Conservation (phyloP, 2,329 filamentous ascomycete genomes). For the Leptographium lundbergii region DNA sequence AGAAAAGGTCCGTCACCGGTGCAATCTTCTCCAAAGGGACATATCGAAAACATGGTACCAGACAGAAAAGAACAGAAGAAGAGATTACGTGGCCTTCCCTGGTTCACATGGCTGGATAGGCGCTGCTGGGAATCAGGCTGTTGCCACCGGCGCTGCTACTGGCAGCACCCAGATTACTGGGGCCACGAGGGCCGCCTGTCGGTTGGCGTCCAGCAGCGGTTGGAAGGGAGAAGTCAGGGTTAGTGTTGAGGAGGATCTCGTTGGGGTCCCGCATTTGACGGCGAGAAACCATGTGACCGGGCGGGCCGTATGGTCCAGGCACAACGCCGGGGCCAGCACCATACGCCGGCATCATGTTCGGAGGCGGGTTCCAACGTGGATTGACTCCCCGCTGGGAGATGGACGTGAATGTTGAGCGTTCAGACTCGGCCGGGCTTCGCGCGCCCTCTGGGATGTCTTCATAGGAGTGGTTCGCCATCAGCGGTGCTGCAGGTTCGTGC, state of each 20-base stretch:
- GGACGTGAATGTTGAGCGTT: slow-evolving; percentile 77
- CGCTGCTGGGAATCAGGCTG: slow-evolving; percentile 38
- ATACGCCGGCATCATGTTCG: slow-evolving; percentile 29
- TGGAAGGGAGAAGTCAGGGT: slow-evolving; percentile 73
- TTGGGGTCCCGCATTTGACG: slow-evolving; percentile 43
- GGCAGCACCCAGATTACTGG: slow-evolving; percentile 7
- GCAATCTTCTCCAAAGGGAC: background rate
- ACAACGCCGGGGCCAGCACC: slow-evolving; percentile 11
- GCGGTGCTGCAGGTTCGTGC: slow-evolving; percentile 17
- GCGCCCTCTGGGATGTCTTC: slow-evolving; percentile 29
- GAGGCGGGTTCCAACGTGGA: slow-evolving; percentile 63
- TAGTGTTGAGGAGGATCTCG: slow-evolving; percentile 63
- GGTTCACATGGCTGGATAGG: slow-evolving; percentile 30
- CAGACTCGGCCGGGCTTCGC: slow-evolving; percentile 64
- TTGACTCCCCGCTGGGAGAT: slow-evolving; percentile 83
- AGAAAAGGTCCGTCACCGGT: background rate
- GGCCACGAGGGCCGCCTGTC: slow-evolving; percentile 9
- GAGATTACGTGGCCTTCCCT: background rate
- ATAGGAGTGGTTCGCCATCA: slow-evolving; percentile 17
- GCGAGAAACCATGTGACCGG: slow-evolving; percentile 17
- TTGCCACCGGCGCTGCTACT: slow-evolving; percentile 15
- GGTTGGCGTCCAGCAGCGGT: slow-evolving; percentile 16
- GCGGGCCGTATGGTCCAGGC: background rate
- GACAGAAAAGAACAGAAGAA: background rate
- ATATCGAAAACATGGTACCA: background rate